Conservation (phyloP, 108 stramenopile species). For the Epithemia pelagica region DNA sequence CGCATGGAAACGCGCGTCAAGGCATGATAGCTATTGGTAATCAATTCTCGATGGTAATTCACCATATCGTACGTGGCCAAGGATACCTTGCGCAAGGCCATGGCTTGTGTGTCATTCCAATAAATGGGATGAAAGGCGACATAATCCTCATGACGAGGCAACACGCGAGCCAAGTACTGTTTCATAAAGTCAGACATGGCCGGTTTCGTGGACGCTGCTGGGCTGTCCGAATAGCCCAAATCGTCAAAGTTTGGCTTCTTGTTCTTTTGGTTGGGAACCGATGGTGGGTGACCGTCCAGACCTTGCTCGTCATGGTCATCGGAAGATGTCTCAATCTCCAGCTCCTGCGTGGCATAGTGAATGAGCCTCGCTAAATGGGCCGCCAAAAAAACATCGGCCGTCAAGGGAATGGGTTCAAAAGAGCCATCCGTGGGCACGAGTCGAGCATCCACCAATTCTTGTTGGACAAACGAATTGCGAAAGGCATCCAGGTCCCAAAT, state of each 20-base stretch:
- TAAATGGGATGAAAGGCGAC: constrained; percentile 42
- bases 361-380: constrained; percentile 3
- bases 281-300: no score
- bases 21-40: constrained; percentile 54
- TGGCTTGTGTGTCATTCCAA: constrained; percentile 24
- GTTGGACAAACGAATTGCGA: constrained; percentile 26
- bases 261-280: not conserved
- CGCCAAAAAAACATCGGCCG: constrained; percentile 4
- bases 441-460: not conserved
- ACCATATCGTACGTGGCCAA: constrained; percentile 47
- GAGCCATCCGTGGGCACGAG: constrained; percentile 1
- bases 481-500: constrained; percentile 82
- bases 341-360: not conserved
- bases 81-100: constrained; percentile 32
- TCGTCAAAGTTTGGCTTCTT: not conserved
- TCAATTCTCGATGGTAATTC: not conserved
- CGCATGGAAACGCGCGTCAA: constrained; percentile 31
- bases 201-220: no score
- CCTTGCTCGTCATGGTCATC: not conserved
- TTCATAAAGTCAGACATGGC: constrained; percentile 2
- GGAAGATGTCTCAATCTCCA: not conserved
- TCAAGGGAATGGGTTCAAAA: not conserved
- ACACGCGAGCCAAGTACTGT: constrained; percentile 21
- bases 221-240: not conserved
- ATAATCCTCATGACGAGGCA: constrained; percentile 46